phyloP scores from a whole-genome alignment of 2,329 filamentous ascomycete species.

The Dichotomopilus funicola region DNA sequence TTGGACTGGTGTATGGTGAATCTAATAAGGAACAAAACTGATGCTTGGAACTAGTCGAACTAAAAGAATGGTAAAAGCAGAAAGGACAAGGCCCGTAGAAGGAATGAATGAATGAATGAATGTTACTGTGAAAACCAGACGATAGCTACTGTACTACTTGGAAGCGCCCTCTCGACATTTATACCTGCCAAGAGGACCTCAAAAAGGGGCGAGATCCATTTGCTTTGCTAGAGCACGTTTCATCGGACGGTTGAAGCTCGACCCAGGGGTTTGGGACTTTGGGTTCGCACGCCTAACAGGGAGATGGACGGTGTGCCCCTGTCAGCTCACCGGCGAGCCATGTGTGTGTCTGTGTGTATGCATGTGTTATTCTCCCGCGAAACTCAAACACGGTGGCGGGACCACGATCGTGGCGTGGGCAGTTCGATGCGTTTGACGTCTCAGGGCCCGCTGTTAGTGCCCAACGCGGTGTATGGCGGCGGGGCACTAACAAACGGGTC shows the following conservation, averaged over 20 bases:
- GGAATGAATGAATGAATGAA: neutral
- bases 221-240: neutral
- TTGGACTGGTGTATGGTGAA: neutral
- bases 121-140: neutral
- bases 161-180: neutral
- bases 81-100: slow-evolving; percentile 15
- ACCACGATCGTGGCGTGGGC: slow-evolving; percentile 1
- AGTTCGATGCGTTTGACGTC: slow-evolving; percentile 13
- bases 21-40: neutral
- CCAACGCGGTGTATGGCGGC: neutral
- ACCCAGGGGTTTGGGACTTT: too few species aligned
- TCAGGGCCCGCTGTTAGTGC: slow-evolving; percentile 15
- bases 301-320: neutral
- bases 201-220: neutral
- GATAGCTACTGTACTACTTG: neutral
- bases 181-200: neutral
- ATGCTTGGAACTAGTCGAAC: slow-evolving; percentile 11
- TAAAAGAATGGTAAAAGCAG: neutral
- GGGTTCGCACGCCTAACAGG: too few species aligned
- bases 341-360: neutral
- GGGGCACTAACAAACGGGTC: slow-evolving; percentile 4
- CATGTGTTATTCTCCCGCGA: slow-evolving; percentile 2
- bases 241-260: too few species aligned
- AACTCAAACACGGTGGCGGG: slow-evolving; percentile 5
- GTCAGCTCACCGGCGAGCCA: neutral